phyloP scores from a whole-genome alignment of 805 yeast genomes.

The Ogataea paradorogensis region DNA sequence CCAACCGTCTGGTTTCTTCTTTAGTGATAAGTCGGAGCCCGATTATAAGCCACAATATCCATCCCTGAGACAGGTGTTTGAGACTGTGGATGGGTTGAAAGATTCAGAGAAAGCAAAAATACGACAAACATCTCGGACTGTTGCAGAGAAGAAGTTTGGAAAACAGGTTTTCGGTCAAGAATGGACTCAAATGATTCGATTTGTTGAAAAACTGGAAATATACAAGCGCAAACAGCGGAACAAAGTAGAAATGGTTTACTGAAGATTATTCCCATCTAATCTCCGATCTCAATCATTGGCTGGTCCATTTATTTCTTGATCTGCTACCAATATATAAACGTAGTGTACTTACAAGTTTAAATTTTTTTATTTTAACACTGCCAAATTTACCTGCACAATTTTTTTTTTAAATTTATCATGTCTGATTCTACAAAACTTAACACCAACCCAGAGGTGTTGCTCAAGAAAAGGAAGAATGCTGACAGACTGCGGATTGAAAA shows the following conservation, averaged over 20 bases:
- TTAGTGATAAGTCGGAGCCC: conserved; percentile 68
- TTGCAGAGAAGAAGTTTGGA: conserved; percentile 29
- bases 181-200: conserved; percentile 22
- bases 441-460: conserved; percentile 72
- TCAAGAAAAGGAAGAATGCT: conserved; percentile 75
- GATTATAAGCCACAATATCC: conserved; percentile 43
- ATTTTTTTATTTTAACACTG: conserved; percentile 1
- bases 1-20: conserved; percentile 71
- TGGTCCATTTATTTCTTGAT: too few relatives aligned
- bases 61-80: conserved; percentile 48
- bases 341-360: background rate
- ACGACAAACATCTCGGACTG: conserved; percentile 23
- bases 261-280: too few relatives aligned
- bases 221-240: conserved; percentile 23
- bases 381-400: conserved; percentile 3
- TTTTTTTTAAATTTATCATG: conserved; percentile 17
- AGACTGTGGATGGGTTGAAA: conserved; percentile 25
- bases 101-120: conserved; percentile 14
- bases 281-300: too few relatives aligned
- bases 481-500: conserved; percentile 71
- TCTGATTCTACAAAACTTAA: conserved; percentile 41
- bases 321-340: too few relatives aligned
- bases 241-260: conserved; percentile 32
- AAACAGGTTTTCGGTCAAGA: conserved; percentile 21
- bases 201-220: conserved; percentile 19